Evolutionary conservation across 2,329 filamentous ascomycete genomes (phyloP), one percentile per base, ranked within the genome.

Genomic region (Annulohypoxylon truncatum): DNA sequence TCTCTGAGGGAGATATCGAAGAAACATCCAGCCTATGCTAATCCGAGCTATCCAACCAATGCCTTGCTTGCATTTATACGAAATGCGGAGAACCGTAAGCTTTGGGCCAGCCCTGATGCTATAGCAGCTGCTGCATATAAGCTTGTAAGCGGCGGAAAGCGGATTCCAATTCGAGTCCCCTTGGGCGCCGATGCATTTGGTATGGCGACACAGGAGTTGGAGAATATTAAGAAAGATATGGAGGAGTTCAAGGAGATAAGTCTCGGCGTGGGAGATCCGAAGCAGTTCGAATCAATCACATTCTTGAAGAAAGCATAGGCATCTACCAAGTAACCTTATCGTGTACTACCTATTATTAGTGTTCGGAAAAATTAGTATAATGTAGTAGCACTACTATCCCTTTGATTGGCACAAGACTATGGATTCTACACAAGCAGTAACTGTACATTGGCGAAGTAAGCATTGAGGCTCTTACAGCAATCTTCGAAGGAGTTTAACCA

Each of bases 151-250:
- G 71, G 75, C 0, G 78, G 77, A 0, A 48, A 75, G 40, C 65
- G 72, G 6, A 76, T 83, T 15, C 81, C 82, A 2, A 69, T 84
- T 35, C 75, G 81, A 3, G 68, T 83, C 28, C 81, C 82, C 1
- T 68, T 84, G 0, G 82, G 82, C 2, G 62, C 74, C 8, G 79
- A 80, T 53, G 72, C 79, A 12, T 82, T 75, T 71, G 69, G 72
- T 6, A 71, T 80, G 56, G 73, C 81, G 52, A 73, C 67, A 50
- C 60, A 31, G 26, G 79, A 79, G 40, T 38, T 77, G 1, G 77
- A 79, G 10, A 66, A 55, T 33, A 68, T 69, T 15, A 72, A 74
- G 59, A 73, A 68, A 28, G 75, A 76, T n/a, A 66, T 80, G 10
- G 77, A 79, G 1, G 73, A 77, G 22, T 59, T 78, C n/a, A 79